Conservation (phyloP, 371 early-diverging fungal species). For the Synchytrium microbalum region DNA sequence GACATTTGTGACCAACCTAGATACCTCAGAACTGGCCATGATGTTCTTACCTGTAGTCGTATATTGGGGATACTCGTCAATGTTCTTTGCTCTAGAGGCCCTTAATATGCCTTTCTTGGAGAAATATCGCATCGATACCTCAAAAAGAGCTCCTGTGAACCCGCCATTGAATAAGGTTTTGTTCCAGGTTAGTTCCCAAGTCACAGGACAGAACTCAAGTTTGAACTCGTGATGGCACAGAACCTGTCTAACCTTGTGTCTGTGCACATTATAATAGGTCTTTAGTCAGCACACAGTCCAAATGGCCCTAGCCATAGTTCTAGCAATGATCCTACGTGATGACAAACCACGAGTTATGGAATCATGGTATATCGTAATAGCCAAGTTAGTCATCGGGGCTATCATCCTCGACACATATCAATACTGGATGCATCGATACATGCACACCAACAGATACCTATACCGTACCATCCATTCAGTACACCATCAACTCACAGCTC, state of each 20-base stretch:
- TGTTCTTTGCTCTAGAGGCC: background rate
- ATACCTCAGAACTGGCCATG: background rate
- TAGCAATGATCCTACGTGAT: background rate
- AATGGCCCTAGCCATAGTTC: background rate
- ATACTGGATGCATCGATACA: slow-evolving; percentile 69
- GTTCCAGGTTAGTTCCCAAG: background rate
- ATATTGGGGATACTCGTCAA: background rate
- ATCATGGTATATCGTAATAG: slow-evolving; percentile 17
- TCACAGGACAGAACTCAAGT: too few species aligned
- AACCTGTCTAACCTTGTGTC: too few species aligned
- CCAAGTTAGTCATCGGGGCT: slow-evolving; percentile 38
- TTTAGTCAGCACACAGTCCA: background rate
- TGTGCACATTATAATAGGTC: too few species aligned
- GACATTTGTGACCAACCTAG: too few species aligned
- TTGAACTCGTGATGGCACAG: too few species aligned
- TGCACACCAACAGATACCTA: slow-evolving; percentile 59
- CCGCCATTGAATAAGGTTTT: background rate
- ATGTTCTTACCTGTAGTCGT: background rate
- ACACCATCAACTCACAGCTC: slow-evolving; percentile 68
- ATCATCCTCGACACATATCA: slow-evolving; percentile 41
- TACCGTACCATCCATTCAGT: slow-evolving; percentile 68
- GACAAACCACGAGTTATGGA: slow-evolving; percentile 14
- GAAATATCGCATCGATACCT: background rate
- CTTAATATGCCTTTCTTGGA: background rate
- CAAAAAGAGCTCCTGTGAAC: background rate